Percentiles rank a stretch among this genome's conserved stretches.
Evolutionary conservation across 495 filamentous ascomycete genomes (phyloP).

Genomic region (Acidomyces sp.): DNA sequence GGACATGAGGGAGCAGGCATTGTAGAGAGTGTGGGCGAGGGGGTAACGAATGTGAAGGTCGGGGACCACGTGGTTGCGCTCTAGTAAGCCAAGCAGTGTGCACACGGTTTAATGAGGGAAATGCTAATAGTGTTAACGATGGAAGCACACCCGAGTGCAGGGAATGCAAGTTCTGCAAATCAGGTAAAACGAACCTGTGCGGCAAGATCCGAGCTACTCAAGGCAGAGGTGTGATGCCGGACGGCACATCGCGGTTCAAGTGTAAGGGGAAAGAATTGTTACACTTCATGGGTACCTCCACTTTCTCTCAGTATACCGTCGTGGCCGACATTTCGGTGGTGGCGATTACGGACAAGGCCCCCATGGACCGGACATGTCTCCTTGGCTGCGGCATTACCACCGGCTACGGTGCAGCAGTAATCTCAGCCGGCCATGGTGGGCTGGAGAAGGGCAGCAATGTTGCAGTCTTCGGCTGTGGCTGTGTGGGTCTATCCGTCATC

Average conservation of each 20-base stretch:
- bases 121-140: not conserved
- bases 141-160: slow-evolving; percentile 83
- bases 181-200: slow-evolving; percentile 98
- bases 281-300: slow-evolving; percentile 98
- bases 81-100: slow-evolving; percentile 58
- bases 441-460: slow-evolving; percentile 77
- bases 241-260: slow-evolving; percentile 89
- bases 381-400: slow-evolving; percentile 97
- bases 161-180: slow-evolving; percentile 99
- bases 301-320: slow-evolving; percentile 97
- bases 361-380: slow-evolving; percentile 90
- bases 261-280: slow-evolving; percentile 87
- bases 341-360: slow-evolving; percentile 76
- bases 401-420: slow-evolving; percentile 88
- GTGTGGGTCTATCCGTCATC: slow-evolving; percentile 86
- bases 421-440: slow-evolving; percentile 57
- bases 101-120: not conserved
- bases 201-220: slow-evolving; percentile 98
- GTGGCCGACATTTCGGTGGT: slow-evolving; percentile 98
- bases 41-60: slow-evolving; percentile 84
- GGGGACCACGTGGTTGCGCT: slow-evolving; percentile 90
- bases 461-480: slow-evolving; percentile 93
- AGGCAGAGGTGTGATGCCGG: slow-evolving; percentile 91
- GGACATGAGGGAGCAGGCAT: slow-evolving; percentile 96
- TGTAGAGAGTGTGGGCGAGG: slow-evolving; percentile 93